Percentiles rank a stretch among this genome's conserved stretches.
Evolutionary conservation across 225 moss, liverwort and hornwort genomes (phyloP).

Genomic region (Antitrichia curtipendula): DNA sequence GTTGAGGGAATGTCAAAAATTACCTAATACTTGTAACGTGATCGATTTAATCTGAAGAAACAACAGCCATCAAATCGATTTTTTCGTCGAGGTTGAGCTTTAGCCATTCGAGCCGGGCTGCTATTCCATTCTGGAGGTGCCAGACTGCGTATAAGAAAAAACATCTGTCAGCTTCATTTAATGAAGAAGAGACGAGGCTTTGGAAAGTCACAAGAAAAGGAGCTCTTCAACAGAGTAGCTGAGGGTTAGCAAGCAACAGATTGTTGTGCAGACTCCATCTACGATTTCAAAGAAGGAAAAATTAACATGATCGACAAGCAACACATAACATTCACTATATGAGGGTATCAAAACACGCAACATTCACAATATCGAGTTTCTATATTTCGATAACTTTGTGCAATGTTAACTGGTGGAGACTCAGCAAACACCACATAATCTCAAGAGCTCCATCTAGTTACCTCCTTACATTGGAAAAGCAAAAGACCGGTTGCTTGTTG

Average conservation of each 20-base stretch:
- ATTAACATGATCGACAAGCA: not conserved
- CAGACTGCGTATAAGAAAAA: slow-evolving; percentile 14
- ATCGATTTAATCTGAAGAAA: slow-evolving; percentile 41
- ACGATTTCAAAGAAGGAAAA: not conserved
- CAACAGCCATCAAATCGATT: slow-evolving; percentile 43
- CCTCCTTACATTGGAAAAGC: slow-evolving; percentile 64
- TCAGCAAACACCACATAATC: not conserved
- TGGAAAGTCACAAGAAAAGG: not conserved
- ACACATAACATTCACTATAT: not conserved
- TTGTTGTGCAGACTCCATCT: not conserved
- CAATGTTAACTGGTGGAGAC: not conserved
- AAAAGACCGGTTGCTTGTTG: slow-evolving; percentile 53
- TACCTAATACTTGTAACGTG: slow-evolving; percentile 42
- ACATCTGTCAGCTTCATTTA: not conserved
- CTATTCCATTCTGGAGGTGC: slow-evolving; percentile 55
- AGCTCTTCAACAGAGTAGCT: not conserved
- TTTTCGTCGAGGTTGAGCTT: slow-evolving; percentile 47
- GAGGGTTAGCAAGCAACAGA: not conserved
- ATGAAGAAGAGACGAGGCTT: not conserved
- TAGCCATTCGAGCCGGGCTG: slow-evolving; percentile 56
- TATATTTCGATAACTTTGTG: not conserved
- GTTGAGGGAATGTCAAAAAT: not conserved
- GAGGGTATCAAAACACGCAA: not conserved
- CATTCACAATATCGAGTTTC: not conserved
- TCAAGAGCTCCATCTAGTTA: slow-evolving; percentile 17